These are phyloP conservation scores for Claviceps citrina DNA, from an alignment of 2,329 filamentous ascomycete genomes.

Conservation along the genomic window DNA sequence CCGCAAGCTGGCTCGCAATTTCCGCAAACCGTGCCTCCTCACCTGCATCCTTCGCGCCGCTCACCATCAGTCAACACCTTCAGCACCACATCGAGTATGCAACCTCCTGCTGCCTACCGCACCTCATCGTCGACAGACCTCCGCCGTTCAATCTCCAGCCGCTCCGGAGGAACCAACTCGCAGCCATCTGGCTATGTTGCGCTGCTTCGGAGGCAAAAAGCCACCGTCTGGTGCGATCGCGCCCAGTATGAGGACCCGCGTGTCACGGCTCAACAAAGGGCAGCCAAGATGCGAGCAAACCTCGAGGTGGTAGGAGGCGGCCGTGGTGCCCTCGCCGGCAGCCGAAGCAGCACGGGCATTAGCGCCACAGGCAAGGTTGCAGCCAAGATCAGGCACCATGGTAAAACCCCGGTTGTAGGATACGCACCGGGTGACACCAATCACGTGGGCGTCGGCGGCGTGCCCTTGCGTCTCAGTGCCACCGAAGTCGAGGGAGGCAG, in stretches of 20 bases:
- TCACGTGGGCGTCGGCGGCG: constrained; percentile 58
- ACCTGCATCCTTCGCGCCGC: constrained; percentile 25
- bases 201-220: constrained; percentile 90
- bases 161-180: constrained; percentile 43
- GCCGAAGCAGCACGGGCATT: constrained; percentile 47
- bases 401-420: constrained; percentile 61
- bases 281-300: constrained; percentile 73
- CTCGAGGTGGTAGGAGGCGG: constrained; percentile 61
- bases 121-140: constrained; percentile 41
- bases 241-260: constrained; percentile 84
- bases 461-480: constrained; percentile 84
- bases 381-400: constrained; percentile 79
- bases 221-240: constrained; percentile 95
- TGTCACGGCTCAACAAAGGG: constrained; percentile 64
- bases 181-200: constrained; percentile 75
- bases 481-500: constrained; percentile 86
- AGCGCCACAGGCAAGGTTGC: constrained; percentile 50
- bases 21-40: constrained; percentile 4
- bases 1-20: constrained; percentile 6
- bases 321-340: constrained; percentile 23
- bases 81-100: constrained; percentile 56
- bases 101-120: constrained; percentile 40
- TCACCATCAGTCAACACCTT: constrained; percentile 53
- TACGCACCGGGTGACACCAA: constrained; percentile 60
- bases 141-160: constrained; percentile 66